Base-by-base conservation (phyloP, 306 rosid species). In the Begonia fuchsioides region DNA sequence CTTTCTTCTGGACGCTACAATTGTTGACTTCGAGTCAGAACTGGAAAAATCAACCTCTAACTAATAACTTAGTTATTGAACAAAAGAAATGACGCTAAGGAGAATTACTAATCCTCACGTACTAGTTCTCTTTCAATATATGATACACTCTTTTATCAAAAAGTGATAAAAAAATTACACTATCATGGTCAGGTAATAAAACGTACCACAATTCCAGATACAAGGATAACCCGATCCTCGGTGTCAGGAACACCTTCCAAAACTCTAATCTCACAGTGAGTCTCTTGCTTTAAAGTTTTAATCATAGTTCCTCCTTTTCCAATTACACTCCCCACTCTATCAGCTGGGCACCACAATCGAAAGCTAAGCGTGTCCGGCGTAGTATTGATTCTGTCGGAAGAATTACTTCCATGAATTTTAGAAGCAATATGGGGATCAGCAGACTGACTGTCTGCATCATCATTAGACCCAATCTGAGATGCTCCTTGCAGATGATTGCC, bases 1-100 rank as follows among this genome's bases (percentile, higher is more conserved):
- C 96, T 77, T 57, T 92, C 98, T 15, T 85, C 94, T 52, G 94
- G 98, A 62, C 77, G 86, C 98, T 92, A 94, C 76, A 70, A 70
- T 43, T 62, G 61, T 60, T 32, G 58, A 68, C 47, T 32, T 52
- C 17, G 44, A 55, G 63, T 74, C 44, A 76, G 64, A 17, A 18
- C 43, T 54, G 15, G 50, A 61, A 59, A 44, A 62, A 49, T 13
- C 18, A 26, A 48, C 51, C 45, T 40, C 38, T 47, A 51, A 41
- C 61, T 47, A 51, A 51, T 52, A 20, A 13, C 39, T 47, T 47
- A 47, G 48, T 60, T 41, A 71, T 46, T 49, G 54, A 57, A 57
- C 19, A 38, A 13, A 49, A 13, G 38, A 26, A 26, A 26, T 26
- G 8, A 26, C 35, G 35, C 35, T 26, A 4, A 5, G 35, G 1